Conservation (phyloP, 208 protist species). For the Trypanosoma caninum region DNA sequence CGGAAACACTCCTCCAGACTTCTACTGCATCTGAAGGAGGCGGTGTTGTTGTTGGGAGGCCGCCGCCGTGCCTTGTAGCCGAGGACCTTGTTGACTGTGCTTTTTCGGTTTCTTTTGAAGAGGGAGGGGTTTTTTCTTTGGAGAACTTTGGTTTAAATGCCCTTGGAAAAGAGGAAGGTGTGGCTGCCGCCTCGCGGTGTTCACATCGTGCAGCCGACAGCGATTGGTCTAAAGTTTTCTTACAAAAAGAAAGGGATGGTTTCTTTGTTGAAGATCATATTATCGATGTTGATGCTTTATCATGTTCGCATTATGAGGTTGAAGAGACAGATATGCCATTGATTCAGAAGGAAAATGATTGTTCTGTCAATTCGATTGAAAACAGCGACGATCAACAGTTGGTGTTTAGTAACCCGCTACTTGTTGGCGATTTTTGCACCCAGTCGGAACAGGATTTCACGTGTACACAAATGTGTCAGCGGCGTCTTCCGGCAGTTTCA, state of each 20-base stretch:
- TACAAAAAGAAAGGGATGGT: neutral
- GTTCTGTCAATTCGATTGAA: neutral
- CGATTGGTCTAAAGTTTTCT: neutral
- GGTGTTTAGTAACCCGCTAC: neutral
- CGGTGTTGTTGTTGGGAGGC: neutral
- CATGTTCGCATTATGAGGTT: slow-evolving; percentile 2
- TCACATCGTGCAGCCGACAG: no score
- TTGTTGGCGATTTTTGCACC: neutral
- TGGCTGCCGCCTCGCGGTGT: neutral
- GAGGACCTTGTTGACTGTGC: slow-evolving; percentile 1
- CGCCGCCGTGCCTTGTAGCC: neutral
- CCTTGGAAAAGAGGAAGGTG: neutral
- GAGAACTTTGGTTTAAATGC: slow-evolving; percentile 23
- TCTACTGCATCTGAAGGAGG: neutral
- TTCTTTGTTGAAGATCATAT: slow-evolving; percentile 11
- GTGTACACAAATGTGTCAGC: neutral
- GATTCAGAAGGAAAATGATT: neutral
- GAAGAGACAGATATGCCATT: neutral
- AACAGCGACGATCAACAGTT: neutral
- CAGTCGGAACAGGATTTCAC: neutral
- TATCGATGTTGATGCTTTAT: slow-evolving; percentile 33
- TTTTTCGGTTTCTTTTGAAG: neutral
- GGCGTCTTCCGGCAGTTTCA: slow-evolving; percentile 15
- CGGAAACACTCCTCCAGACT: neutral
- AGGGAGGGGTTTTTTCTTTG: neutral